Evolutionary conservation across 306 rosid genomes (phyloP).

Genomic region (Lathyrus aphaca): DNA sequence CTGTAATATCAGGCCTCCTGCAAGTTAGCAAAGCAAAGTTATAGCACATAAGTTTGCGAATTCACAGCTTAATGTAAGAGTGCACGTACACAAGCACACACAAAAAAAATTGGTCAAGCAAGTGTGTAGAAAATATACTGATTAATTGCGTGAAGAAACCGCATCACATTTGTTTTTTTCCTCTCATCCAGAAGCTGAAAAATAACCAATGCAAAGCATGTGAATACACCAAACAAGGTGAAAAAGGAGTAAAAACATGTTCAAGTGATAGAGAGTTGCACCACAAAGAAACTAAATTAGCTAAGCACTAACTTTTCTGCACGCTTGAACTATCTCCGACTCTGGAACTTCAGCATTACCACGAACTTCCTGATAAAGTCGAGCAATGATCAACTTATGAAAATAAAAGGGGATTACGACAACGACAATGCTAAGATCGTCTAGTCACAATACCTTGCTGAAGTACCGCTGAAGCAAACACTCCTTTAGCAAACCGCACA

Average conservation of each 20-base stretch:
- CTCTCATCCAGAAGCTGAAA: conserved; percentile 90
- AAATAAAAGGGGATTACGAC: background rate
- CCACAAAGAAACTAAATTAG: conserved; percentile 33
- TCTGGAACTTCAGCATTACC: conserved; percentile 83
- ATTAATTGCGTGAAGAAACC: conserved; percentile 81
- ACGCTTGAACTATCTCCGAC: conserved; percentile 94
- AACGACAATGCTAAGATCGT: conserved; percentile 10
- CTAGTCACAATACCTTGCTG: conserved; percentile 71
- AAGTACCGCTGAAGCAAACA: conserved; percentile 95
- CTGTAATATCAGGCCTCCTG: conserved; percentile 88
- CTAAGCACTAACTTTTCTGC: conserved; percentile 77
- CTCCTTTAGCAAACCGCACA: conserved; percentile 88
- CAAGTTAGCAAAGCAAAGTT: conserved; percentile 41
- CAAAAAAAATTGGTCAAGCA: background rate
- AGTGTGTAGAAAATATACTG: conserved; percentile 48
- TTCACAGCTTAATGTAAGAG: background rate
- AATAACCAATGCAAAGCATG: conserved; percentile 34
- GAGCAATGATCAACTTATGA: conserved; percentile 12
- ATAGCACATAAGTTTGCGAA: background rate
- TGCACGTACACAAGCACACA: background rate
- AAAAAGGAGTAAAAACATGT: conserved; percentile 22
- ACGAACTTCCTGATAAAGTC: conserved; percentile 69
- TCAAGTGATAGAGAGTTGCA: conserved; percentile 33
- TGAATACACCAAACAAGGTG: conserved; percentile 2
- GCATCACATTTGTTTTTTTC: conserved; percentile 68